phyloP scores from a whole-genome alignment of 2,329 filamentous ascomycete genomes.

The Colletotrichum kahawae region DNA sequence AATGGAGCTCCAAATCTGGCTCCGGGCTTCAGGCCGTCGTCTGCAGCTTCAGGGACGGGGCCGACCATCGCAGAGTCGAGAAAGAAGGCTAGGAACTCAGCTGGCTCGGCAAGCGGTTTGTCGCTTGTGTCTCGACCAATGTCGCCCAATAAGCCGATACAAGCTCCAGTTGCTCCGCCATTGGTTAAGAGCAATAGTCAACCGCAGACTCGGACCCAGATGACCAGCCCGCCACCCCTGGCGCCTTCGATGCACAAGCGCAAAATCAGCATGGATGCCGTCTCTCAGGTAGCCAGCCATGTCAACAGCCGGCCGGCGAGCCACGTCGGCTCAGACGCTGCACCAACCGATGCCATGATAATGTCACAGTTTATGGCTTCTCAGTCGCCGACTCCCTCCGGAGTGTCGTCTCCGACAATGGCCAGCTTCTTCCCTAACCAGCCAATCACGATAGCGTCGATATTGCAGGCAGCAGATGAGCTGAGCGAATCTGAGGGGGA shows the following conservation, averaged over 20 bases:
- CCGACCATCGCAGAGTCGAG: conserved; percentile 53
- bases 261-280: conserved; percentile 47
- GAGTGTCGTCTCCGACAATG: conserved; percentile 41
- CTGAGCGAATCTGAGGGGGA: conserved; percentile 39
- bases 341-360: conserved; percentile 39
- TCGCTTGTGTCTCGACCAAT: conserved; percentile 44
- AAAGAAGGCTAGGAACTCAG: conserved; percentile 34
- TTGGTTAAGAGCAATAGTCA: conserved; percentile 22
- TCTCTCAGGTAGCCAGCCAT: conserved; percentile 37
- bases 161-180: conserved; percentile 10
- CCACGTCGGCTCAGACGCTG: conserved; percentile 25
- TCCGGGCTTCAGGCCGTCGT: conserved; percentile 36
- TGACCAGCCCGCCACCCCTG: conserved; percentile 41
- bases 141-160: conserved; percentile 54
- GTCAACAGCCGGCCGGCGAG: conserved; percentile 22
- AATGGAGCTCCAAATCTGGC: conserved; percentile 65
- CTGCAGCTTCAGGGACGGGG: conserved; percentile 42
- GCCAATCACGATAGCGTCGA: conserved; percentile 57
- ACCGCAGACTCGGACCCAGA: conserved; percentile 32
- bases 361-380: conserved; percentile 40
- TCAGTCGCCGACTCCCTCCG: conserved; percentile 33
- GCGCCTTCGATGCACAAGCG: conserved; percentile 40
- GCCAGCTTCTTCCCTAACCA: conserved; percentile 29
- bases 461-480: conserved; percentile 62
- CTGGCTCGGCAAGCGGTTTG: conserved; percentile 24